Evolutionary conservation across 192 early-diverging fungal genomes (phyloP).

Genomic region (Backusella luteola): DNA sequence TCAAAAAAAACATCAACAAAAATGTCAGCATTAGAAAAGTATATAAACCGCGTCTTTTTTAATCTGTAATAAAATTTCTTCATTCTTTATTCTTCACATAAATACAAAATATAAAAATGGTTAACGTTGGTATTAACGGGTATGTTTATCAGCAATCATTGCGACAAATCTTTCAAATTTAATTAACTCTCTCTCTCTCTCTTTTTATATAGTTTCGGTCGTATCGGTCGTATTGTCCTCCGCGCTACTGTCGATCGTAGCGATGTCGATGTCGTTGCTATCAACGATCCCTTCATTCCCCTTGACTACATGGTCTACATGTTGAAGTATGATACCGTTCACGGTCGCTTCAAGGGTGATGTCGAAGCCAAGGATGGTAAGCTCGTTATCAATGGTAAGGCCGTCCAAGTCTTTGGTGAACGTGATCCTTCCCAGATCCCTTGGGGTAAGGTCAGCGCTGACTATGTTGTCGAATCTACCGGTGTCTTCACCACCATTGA

Average conservation of each 20-base stretch:
- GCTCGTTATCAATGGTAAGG: constrained; percentile 85
- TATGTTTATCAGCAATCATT: not conserved
- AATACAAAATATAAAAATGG: constrained; percentile 6
- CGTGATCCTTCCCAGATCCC: constrained; percentile 85
- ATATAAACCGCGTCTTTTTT: not conserved
- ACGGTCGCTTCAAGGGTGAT: constrained; percentile 89
- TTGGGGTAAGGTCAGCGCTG: constrained; percentile 80
- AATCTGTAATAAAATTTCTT: not conserved
- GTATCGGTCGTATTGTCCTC: constrained; percentile 97
- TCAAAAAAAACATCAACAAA: not conserved
- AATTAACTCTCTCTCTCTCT: not conserved
- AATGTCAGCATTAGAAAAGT: not conserved
- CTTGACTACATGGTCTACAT: constrained; percentile 98
- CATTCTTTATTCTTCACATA: not conserved
- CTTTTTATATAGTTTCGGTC: constrained; percentile 72
- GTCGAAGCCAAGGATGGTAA: constrained; percentile 81
- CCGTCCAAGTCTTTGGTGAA: constrained; percentile 72
- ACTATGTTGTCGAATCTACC: constrained; percentile 98
- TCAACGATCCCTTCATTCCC: constrained; percentile 98
- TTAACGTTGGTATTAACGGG: constrained; percentile 20
- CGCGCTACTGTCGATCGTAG: constrained; percentile 78
- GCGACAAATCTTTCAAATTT: not conserved
- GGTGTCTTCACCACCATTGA: constrained; percentile 96
- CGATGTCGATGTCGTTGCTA: constrained; percentile 76
- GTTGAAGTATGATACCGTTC: constrained; percentile 98